Conservation (phyloP, 352 stramenopile genomes). For the Globisporangium ultimum region DNA sequence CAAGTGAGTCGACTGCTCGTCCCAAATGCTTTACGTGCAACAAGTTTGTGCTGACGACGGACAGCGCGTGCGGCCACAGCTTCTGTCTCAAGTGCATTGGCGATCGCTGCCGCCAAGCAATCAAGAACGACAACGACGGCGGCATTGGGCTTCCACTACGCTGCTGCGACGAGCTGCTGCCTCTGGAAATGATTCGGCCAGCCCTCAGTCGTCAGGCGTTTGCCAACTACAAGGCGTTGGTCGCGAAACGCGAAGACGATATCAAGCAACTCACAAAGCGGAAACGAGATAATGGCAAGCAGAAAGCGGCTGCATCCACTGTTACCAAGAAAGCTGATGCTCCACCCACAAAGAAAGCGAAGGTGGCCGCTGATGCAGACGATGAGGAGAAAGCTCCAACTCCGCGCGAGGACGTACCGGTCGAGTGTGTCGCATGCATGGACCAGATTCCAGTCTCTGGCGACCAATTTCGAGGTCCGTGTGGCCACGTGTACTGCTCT, state of each 20-base stretch:
- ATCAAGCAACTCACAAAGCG: neutral
- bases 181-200: slow-evolving; percentile 26
- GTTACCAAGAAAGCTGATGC: too few relatives aligned
- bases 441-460: neutral
- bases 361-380: neutral
- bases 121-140: slow-evolving; percentile 25
- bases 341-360: neutral
- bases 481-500: slow-evolving; percentile 61
- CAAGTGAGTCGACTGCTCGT: neutral
- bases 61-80: slow-evolving; percentile 16
- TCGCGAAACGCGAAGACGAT: slow-evolving; percentile 16
- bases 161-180: slow-evolving; percentile 34
- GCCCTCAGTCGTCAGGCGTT: slow-evolving; percentile 22
- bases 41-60: slow-evolving; percentile 6
- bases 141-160: slow-evolving; percentile 22
- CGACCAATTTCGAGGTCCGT: slow-evolving; percentile 19
- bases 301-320: slow-evolving; percentile 2
- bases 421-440: slow-evolving; percentile 9
- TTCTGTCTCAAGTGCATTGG: slow-evolving; percentile 38
- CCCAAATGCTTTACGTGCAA: slow-evolving; percentile 1
- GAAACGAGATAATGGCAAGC: slow-evolving; percentile 8
- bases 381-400: too few relatives aligned
- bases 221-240: slow-evolving; percentile 30
- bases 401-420: too few relatives aligned
- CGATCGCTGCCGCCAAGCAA: slow-evolving; percentile 17